Conservation (phyloP, 2,329 filamentous ascomycete species). For the Eutypella sp. region DNA sequence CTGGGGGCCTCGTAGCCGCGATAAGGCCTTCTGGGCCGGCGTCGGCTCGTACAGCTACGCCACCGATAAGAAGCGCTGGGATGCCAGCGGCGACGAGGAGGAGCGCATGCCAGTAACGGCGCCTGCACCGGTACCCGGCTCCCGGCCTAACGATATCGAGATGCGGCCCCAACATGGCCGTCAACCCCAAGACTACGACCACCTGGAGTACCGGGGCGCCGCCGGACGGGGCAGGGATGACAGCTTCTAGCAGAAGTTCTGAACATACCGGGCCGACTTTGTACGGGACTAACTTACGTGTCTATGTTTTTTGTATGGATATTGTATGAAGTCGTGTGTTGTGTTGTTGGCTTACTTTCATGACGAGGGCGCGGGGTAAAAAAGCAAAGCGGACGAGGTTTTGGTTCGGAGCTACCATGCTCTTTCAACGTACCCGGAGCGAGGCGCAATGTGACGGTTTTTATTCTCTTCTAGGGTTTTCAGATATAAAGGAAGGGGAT, state of each 20-base stretch:
- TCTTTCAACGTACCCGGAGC: too few relatives aligned
- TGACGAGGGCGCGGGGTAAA: too few relatives aligned
- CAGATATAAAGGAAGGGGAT: too few relatives aligned
- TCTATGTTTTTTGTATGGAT: too few relatives aligned
- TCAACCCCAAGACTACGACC: not conserved
- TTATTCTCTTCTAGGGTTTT: too few relatives aligned
- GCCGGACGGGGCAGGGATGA: not conserved
- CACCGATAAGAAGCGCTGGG: slow-evolving; percentile 35
- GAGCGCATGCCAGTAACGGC: slow-evolving; percentile 6
- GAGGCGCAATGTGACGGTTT: too few relatives aligned
- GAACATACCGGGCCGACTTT: too few relatives aligned
- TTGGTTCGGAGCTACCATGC: too few relatives aligned
- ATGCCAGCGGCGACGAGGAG: slow-evolving; percentile 13
- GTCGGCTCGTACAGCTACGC: slow-evolving; percentile 58
- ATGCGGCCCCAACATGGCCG: not conserved
- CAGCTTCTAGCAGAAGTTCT: not conserved
- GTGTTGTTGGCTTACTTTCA: too few relatives aligned
- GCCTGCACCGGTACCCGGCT: slow-evolving; percentile 1
- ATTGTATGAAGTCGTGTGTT: too few relatives aligned
- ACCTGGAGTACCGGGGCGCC: not conserved
- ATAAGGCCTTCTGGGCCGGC: slow-evolving; percentile 74
- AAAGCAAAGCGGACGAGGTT: too few relatives aligned
- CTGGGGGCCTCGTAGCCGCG: slow-evolving; percentile 72
- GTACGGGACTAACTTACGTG: too few relatives aligned
- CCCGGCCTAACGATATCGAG: not conserved